A percentile compares a stretch with the other conserved stretches of the same genome.
Evolutionary conservation across 768 basidiomycete genomes (phyloP).

Genomic region (Pholiota molesta): DNA sequence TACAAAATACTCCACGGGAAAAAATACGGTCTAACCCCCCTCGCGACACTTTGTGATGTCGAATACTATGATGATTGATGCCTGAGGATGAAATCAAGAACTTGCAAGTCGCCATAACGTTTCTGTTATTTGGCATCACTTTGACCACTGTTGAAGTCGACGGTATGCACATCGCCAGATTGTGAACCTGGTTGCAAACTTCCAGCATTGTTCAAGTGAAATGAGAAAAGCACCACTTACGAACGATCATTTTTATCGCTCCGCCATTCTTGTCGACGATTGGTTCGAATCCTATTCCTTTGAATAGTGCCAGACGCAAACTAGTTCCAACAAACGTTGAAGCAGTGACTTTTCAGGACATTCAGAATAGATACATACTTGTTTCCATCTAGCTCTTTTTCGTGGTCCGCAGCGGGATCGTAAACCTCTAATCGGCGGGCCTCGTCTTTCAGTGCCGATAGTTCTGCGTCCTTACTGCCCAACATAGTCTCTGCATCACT

Average conservation of each 20-base stretch:
- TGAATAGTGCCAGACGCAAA: conserved; percentile 68
- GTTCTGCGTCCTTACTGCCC: conserved; percentile 70
- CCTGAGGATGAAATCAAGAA: conserved; percentile 31
- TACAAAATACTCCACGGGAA: conserved; percentile 16
- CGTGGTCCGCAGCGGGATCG: conserved; percentile 75
- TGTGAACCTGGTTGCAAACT: conserved; percentile 41
- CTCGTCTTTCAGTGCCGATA: conserved; percentile 68
- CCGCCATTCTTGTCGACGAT: conserved; percentile 55
- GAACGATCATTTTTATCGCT: conserved; percentile 64
- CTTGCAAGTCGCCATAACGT: conserved; percentile 48
- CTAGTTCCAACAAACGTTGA: conserved; percentile 34
- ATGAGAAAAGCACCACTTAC: conserved; percentile 43
- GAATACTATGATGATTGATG: too few species aligned
- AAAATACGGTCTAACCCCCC: neutral
- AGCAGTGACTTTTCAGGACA: neutral
- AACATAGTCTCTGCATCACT: conserved; percentile 70
- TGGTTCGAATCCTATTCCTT: conserved; percentile 73
- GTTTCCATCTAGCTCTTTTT: conserved; percentile 67
- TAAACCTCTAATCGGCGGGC: conserved; percentile 61
- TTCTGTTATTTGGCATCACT: conserved; percentile 41
- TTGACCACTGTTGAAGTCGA: conserved; percentile 38
- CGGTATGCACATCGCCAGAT: conserved; percentile 48
- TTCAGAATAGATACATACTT: conserved; percentile 46
- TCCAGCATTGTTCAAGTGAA: neutral
- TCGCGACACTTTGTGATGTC: too few species aligned